phyloP scores from a whole-genome alignment of 768 basidiomycete species.

The Mycena floridula region DNA sequence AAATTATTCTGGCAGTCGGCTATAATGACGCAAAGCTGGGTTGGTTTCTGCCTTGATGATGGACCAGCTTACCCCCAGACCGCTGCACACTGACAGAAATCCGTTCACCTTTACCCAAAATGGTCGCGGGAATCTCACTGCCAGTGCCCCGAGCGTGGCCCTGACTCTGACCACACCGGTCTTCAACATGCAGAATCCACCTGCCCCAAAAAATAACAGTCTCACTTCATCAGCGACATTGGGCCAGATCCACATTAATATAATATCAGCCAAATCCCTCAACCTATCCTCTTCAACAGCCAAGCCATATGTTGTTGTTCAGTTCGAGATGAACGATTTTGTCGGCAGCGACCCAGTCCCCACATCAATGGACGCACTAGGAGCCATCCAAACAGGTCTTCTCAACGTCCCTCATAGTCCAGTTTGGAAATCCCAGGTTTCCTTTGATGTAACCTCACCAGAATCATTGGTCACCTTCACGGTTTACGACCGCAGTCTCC shows the following conservation, averaged over 20 bases:
- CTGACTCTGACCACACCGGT: conserved; percentile 83
- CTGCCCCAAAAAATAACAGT: conserved; percentile 30
- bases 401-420: conserved; percentile 81
- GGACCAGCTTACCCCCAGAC: no score
- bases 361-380: conserved; percentile 71
- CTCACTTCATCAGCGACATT: conserved; percentile 28
- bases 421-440: conserved; percentile 98
- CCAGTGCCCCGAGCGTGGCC: no score
- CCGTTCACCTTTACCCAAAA: no score
- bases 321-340: conserved; percentile 99
- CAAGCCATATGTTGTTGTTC: conserved; percentile 90
- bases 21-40: no score
- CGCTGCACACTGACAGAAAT: no score
- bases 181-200: conserved; percentile 72
- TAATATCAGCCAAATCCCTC: conserved; percentile 86
- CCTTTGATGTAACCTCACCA: conserved; percentile 94
- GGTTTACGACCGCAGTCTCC: conserved; percentile 83
- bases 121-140: no score
- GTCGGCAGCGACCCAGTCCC: conserved; percentile 90
- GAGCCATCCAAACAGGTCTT: conserved; percentile 52
- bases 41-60: no score
- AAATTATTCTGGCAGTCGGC: no score
- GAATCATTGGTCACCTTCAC: conserved; percentile 79
- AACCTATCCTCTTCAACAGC: conserved; percentile 60
- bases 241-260: conserved; percentile 92